Percentiles rank a stretch among this genome's conserved stretches.
phyloP scores from a whole-genome alignment of 495 filamentous ascomycete species.

The Aspergillus heteromorphus region DNA sequence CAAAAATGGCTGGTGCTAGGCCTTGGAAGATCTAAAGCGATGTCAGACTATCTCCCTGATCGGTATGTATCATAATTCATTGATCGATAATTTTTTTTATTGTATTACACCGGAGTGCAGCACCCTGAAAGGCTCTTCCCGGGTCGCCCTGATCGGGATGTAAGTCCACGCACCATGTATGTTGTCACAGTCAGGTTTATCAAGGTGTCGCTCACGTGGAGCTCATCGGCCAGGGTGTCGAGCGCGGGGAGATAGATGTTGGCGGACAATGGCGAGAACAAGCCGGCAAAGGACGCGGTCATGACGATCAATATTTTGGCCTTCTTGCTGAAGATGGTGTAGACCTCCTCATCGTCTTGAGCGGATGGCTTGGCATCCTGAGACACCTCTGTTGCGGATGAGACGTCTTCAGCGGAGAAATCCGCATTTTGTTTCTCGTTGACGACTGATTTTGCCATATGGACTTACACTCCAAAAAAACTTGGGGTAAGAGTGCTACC shows the following conservation, averaged over 20 bases:
- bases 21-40: conserved; percentile 45
- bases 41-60: no score
- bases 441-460: no score
- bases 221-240: background rate
- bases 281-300: background rate
- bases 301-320: background rate
- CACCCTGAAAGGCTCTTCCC: no score
- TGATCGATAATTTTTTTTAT: no score
- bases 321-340: background rate
- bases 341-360: background rate
- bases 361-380: background rate
- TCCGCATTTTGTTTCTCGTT: no score
- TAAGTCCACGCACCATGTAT: background rate
- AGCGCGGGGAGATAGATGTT: conserved; percentile 2
- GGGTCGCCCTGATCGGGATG: no score
- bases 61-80: no score
- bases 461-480: no score
- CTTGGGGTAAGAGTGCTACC: no score
- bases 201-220: background rate
- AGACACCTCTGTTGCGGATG: background rate
- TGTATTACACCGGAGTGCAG: no score
- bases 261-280: background rate
- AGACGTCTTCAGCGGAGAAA: background rate
- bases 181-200: conserved; percentile 1
- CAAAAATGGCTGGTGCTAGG: conserved; percentile 38